Evolutionary conservation across 129 eudicot species (phyloP), one percentile per base, ranked within the genome.

Genomic region (Centaurea solstitialis): DNA sequence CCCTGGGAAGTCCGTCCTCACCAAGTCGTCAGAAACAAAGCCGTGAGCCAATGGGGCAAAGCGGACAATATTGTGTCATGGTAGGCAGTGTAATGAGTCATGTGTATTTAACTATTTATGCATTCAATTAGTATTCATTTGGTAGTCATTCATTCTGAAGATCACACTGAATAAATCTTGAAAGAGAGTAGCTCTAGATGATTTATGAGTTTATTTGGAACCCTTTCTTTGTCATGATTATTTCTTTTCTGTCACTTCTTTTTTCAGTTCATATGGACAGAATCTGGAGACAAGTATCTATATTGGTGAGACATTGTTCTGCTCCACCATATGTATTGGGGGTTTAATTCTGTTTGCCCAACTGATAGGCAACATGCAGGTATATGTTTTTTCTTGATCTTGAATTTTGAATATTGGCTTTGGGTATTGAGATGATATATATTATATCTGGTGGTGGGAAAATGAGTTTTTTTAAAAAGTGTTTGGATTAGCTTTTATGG

Each of bases 291-390:
- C 98, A 4, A 93, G 97, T 73, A 93, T 88, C 24, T 96, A 89
- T 38, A 83, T 92, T 9, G 97, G 98, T 3, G 99, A 96, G 89
- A 96, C 97, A 1, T 7, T 75, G 11, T 96, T 96, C 86, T 90
- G 93, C 84, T 68, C 79, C 26, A 76, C 74, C 67, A 80, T 96
- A 67, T 91, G 95, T 78, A 83, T 93, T 20, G 85, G 88, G 47
- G 98, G 98, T 28, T 79, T 95, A 77, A 74, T 95, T 87, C 85
- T 96, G 7, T 91, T 96, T 72, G 87, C 97, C 12, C 97, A 88
- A 84, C 76, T 96, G 72, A 93, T 96, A 64, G 98, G 99, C 40
- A 89, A 96, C 75, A 93, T 96, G 97, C 99, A 95, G 99, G 99
- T 94, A 87, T 23, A 5, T 62, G 6, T 26, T 59, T 81, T 20